Percentiles rank a stretch among this genome's conserved stretches.
phyloP scores from a whole-genome alignment of 495 filamentous ascomycete species.

The Aspergillus taichungensis region DNA sequence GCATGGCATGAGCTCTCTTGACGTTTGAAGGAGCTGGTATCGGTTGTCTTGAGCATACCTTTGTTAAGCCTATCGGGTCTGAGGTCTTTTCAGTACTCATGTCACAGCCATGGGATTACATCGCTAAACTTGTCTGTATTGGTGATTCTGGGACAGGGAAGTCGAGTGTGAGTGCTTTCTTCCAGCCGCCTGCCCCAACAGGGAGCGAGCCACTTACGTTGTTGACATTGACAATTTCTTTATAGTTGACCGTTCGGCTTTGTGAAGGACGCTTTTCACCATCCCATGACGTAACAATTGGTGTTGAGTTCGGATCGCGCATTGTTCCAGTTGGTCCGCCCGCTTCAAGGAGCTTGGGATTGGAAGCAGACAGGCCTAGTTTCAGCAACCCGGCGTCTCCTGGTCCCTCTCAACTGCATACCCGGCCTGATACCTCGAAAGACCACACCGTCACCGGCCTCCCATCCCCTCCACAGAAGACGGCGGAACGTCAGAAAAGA shows the following conservation, averaged over 20 bases:
- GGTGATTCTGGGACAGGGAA: constrained; percentile 93
- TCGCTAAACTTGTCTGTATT: constrained; percentile 95
- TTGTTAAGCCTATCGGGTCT: not conserved
- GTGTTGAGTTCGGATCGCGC: constrained; percentile 92
- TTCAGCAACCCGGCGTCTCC: constrained; percentile 1
- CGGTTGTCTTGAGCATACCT: not conserved
- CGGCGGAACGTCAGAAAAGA: constrained; percentile 51
- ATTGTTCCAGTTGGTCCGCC: constrained; percentile 90
- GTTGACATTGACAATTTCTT: constrained; percentile 6
- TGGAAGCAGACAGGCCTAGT: constrained; percentile 23
- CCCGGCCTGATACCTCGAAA: constrained; percentile 5
- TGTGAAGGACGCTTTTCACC: constrained; percentile 94
- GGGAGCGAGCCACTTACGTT: not conserved
- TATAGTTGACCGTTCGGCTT: constrained; percentile 79
- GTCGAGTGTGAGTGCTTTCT: constrained; percentile 48
- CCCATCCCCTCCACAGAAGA: constrained; percentile 29
- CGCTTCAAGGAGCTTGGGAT: constrained; percentile 29
- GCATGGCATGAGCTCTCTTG: constrained; percentile 9
- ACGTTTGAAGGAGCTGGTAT: constrained; percentile 6
- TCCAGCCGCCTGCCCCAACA: not conserved
- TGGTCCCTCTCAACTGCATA: constrained; percentile 4
- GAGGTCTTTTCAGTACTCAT: constrained; percentile 37
- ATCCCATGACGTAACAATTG: constrained; percentile 94
- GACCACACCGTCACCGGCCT: constrained; percentile 22
- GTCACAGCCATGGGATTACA: constrained; percentile 90